Conservation (phyloP, 768 basidiomycete species). For the Boletus rex-veris region DNA sequence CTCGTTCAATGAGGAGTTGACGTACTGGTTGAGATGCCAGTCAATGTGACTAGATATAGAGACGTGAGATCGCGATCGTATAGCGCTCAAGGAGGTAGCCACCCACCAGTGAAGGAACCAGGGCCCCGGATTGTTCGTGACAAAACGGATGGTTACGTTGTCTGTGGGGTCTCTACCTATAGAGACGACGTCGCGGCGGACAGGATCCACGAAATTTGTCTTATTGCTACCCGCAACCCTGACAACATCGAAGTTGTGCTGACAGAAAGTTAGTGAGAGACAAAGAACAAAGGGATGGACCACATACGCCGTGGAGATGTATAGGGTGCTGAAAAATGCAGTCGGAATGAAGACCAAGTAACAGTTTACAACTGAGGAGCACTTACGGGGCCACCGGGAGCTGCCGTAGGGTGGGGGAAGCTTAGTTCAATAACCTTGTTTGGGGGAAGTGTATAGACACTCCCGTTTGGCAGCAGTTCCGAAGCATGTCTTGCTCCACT, state of each 20-base stretch:
- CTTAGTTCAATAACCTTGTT: conserved; percentile 46
- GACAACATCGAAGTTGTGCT: conserved; percentile 38
- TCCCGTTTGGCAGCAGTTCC: conserved; percentile 47
- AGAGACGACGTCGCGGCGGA: conserved; percentile 32
- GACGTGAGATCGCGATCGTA: not conserved
- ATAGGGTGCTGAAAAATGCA: conserved; percentile 35
- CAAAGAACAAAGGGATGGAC: not conserved
- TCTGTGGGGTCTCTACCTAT: conserved; percentile 28
- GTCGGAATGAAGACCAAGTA: not conserved
- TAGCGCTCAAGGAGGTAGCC: not conserved
- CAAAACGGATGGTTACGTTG: conserved; percentile 55
- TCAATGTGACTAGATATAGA: not conserved
- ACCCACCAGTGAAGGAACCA: conserved; percentile 9
- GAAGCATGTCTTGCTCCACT: conserved; percentile 44
- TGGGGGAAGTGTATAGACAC: conserved; percentile 42
- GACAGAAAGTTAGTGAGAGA: not conserved
- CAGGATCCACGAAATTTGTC: conserved; percentile 35
- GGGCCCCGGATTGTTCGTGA: conserved; percentile 38
- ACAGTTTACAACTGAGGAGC: not conserved
- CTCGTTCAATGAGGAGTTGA: not conserved
- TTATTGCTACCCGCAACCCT: conserved; percentile 25
- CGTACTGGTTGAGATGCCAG: not conserved
- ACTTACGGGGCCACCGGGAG: conserved; percentile 29
- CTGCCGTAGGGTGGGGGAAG: conserved; percentile 33
- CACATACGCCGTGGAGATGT: conserved; percentile 40